These are phyloP conservation scores for Dentipellis sp. DNA, from an alignment of 768 basidiomycete genomes.

Conservation along the genomic window DNA sequence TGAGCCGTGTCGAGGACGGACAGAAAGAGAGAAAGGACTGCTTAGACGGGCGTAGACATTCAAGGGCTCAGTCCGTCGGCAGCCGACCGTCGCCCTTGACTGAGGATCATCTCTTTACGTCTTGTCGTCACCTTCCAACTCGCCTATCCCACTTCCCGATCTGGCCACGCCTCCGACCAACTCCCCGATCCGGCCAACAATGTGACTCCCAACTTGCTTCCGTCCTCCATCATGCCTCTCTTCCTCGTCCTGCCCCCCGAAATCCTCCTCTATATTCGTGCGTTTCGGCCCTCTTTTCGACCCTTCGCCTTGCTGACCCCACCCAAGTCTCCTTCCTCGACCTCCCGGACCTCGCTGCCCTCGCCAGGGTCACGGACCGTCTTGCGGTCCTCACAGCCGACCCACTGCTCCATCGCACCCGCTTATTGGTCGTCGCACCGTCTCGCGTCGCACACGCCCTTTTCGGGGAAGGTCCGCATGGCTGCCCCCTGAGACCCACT, in stretches of 20 bases:
- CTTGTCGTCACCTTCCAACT: background rate
- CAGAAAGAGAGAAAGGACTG: too few relatives aligned
- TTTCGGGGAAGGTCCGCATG: constrained; percentile 48
- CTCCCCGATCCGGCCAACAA: too few relatives aligned
- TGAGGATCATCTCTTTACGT: background rate
- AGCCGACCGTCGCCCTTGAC: too few relatives aligned
- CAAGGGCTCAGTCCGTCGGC: too few relatives aligned
- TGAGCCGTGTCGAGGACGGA: background rate
- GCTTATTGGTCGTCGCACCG: constrained; percentile 53
- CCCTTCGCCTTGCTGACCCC: background rate
- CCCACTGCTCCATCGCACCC: constrained; percentile 52
- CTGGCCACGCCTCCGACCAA: background rate
- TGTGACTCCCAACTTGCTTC: too few relatives aligned
- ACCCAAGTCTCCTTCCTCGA: constrained; percentile 61
- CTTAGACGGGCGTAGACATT: too few relatives aligned
- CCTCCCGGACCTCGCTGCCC: constrained; percentile 54
- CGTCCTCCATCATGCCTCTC: background rate
- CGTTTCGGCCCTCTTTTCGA: background rate
- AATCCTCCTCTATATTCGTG: constrained; percentile 7
- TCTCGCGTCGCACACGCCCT: constrained; percentile 59
- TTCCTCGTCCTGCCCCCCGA: constrained; percentile 1
- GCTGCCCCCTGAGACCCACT: constrained; percentile 52
- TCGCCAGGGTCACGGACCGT: constrained; percentile 38
- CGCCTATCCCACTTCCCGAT: background rate
- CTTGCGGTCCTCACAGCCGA: constrained; percentile 48